Percentiles rank a stretch among this genome's conserved stretches.
Conservation (phyloP, 192 early-diverging fungal species). For the Allomyces javanicus region DNA sequence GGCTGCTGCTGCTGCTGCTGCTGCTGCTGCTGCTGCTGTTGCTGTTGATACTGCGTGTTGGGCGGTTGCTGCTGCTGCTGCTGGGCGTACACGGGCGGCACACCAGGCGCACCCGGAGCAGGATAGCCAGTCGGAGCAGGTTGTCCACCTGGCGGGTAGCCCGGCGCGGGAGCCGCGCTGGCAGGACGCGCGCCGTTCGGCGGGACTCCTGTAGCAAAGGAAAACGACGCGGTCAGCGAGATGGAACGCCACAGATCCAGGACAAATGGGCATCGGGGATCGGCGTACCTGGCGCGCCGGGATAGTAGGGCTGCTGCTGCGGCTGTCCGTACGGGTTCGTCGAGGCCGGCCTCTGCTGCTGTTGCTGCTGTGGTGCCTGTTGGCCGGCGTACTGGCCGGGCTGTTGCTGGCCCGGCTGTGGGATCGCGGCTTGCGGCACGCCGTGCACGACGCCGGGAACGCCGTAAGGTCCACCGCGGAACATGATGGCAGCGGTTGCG, state of each 20-base stretch:
- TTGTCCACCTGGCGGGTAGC: background rate
- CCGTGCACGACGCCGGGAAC: conserved; percentile 3
- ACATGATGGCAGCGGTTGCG: conserved; percentile 8
- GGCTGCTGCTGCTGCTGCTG: too few species aligned
- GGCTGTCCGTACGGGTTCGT: conserved; percentile 5
- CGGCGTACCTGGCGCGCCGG: conserved; percentile 2
- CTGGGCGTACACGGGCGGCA: conserved; percentile 1
- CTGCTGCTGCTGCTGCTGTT: background rate
- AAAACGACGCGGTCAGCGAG: too few species aligned
- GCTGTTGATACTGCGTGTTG: too few species aligned
- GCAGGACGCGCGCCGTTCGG: background rate
- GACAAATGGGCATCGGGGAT: background rate
- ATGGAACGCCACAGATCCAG: too few species aligned
- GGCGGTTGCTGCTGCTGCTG: background rate
- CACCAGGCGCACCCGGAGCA: background rate
- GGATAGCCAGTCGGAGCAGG: background rate
- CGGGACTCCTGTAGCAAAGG: conserved; percentile 1
- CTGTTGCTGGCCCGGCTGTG: conserved; percentile 2
- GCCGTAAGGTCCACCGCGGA: conserved; percentile 15
- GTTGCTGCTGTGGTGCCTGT: conserved; percentile 1
- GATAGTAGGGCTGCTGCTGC: conserved; percentile 7
- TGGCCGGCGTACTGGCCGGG: conserved; percentile 5
- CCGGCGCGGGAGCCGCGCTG: background rate
- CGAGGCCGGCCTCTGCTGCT: background rate
- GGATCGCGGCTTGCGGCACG: conserved; percentile 3